Percentiles rank a stretch among this genome's conserved stretches.
Evolutionary conservation across 139 green algal genomes (phyloP).

Genomic region (Choricystis sp.): DNA sequence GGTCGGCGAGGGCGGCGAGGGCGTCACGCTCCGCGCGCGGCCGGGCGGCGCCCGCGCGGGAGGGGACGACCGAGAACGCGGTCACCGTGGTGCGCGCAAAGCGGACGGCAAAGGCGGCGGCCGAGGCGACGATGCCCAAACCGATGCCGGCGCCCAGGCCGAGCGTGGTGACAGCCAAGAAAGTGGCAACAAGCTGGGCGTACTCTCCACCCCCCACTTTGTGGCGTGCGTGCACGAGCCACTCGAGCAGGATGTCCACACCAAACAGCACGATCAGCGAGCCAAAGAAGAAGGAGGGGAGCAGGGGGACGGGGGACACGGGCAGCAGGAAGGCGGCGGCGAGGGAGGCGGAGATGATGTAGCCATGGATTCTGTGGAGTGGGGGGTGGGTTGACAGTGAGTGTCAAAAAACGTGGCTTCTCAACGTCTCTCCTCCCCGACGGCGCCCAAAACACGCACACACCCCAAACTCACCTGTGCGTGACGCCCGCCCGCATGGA

Average conservation of each 20-base stretch:
- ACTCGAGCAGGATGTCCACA: constrained; percentile 10
- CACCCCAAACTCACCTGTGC: constrained; percentile 6
- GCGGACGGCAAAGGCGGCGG: constrained; percentile 45
- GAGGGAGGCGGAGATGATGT: background rate
- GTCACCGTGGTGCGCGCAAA: constrained; percentile 12
- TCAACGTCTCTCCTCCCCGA: background rate
- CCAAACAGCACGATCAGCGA: background rate
- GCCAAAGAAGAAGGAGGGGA: background rate
- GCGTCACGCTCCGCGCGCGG: constrained; percentile 19
- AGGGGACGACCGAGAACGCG: constrained; percentile 32
- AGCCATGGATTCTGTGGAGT: background rate
- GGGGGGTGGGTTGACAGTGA: background rate
- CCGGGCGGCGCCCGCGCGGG: constrained; percentile 24
- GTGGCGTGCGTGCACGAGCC: constrained; percentile 17
- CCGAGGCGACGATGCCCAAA: constrained; percentile 39
- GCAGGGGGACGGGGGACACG: background rate
- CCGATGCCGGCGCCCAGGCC: constrained; percentile 40
- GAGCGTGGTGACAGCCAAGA: constrained; percentile 37
- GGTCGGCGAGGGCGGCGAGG: constrained; percentile 20
- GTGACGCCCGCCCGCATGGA: constrained; percentile 30
- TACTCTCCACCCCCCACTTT: constrained; percentile 35
- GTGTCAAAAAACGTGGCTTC: background rate
- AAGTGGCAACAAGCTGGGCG: constrained; percentile 45
- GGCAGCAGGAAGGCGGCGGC: background rate
- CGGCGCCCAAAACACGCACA: background rate